A percentile compares a stretch with the other conserved stretches of the same genome.
These are phyloP conservation scores for Salix dunnii DNA, from an alignment of 345 rosid species.

Conservation along the genomic window DNA sequence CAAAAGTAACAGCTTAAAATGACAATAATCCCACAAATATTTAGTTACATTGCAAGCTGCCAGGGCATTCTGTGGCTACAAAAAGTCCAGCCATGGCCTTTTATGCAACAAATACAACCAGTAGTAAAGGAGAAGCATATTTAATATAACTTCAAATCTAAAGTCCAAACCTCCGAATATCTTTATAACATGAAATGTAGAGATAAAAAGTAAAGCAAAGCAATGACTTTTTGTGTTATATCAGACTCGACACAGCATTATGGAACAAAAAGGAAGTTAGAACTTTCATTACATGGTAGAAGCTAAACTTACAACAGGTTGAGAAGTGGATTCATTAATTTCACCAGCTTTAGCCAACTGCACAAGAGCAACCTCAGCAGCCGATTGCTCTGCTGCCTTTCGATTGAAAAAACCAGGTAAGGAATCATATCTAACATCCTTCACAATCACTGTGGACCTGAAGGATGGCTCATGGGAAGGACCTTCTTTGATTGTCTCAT, in stretches of 20 bases:
- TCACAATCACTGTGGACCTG: conserved; percentile 60
- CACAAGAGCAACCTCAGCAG: conserved; percentile 83
- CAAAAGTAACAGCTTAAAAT: not conserved
- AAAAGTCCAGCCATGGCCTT: not conserved
- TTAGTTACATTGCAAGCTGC: not conserved
- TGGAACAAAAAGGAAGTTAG: not conserved
- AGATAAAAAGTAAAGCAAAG: not conserved
- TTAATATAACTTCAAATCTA: not conserved
- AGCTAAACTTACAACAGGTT: conserved; percentile 68
- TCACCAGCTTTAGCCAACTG: conserved; percentile 64
- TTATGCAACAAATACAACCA: not conserved
- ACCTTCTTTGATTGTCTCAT: conserved; percentile 81
- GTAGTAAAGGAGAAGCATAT: not conserved
- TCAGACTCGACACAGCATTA: not conserved
- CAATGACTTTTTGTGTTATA: not conserved
- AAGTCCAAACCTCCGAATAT: not conserved
- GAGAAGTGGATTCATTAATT: conserved; percentile 48
- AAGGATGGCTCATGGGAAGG: conserved; percentile 80
- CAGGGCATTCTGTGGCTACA: not conserved
- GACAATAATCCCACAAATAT: not conserved
- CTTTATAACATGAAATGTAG: not conserved
- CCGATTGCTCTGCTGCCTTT: conserved; percentile 96
- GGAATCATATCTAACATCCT: conserved; percentile 63
- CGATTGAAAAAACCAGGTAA: conserved; percentile 85
- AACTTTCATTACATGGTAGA: not conserved